Evolutionary conservation across 129 eudicot species (phyloP).

Genomic region (Logfia minima): DNA sequence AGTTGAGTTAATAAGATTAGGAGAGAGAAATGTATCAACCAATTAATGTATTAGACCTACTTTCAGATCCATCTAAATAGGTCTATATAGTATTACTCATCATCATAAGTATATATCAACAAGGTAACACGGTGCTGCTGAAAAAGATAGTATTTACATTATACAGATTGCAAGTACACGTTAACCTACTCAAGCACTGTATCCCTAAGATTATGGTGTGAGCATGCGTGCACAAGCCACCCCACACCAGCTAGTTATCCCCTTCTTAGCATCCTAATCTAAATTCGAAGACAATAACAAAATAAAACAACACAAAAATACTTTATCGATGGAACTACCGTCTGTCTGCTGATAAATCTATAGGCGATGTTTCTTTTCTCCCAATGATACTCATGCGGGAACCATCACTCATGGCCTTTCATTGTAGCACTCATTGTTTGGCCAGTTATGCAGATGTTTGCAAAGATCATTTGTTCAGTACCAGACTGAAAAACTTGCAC

Average conservation of each 20-base stretch:
- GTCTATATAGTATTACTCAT: neutral
- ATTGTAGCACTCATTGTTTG: neutral
- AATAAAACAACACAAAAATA: neutral
- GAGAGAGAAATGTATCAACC: too few relatives aligned
- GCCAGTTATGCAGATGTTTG: neutral
- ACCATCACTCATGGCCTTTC: neutral
- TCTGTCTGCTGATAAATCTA: neutral
- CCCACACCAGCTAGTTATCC: neutral
- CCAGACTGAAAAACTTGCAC: conserved; percentile 5
- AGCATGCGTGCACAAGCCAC: neutral
- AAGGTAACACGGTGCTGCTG: neutral
- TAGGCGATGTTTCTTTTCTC: neutral
- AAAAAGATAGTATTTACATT: neutral
- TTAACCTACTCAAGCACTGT: conserved; percentile 1
- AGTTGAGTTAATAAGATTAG: too few relatives aligned
- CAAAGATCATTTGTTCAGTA: conserved; percentile 8
- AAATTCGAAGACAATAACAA: neutral
- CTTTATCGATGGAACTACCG: neutral
- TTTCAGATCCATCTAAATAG: too few relatives aligned
- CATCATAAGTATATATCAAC: neutral
- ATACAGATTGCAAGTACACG: conserved; percentile 3
- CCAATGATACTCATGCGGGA: neutral
- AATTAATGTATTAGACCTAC: too few relatives aligned
- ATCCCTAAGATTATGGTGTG: neutral
- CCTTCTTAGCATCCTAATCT: conserved; percentile 12